These are phyloP conservation scores for Amaranthus cruentus DNA, from an alignment of 148 eudicot genomes.

Conservation along the genomic window DNA sequence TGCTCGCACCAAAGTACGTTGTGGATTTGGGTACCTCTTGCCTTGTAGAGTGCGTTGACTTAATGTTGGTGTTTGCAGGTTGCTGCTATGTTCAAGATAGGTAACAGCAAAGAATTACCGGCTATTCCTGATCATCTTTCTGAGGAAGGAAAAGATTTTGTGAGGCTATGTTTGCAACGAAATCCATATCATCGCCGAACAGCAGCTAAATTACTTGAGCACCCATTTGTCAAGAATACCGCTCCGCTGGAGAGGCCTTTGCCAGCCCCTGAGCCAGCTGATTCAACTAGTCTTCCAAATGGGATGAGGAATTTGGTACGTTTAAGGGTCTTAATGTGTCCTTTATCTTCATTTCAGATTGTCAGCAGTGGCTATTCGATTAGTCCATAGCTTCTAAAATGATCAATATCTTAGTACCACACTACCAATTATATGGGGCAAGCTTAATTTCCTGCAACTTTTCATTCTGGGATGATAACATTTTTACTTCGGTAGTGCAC, in stretches of 20 bases:
- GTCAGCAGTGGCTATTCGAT: background rate
- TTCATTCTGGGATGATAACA: background rate
- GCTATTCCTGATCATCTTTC: slow-evolving; percentile 83
- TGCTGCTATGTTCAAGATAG: slow-evolving; percentile 94
- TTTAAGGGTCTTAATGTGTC: background rate
- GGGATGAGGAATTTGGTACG: slow-evolving; percentile 47
- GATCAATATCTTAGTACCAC: background rate
- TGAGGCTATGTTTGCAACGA: slow-evolving; percentile 76
- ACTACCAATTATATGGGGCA: background rate
- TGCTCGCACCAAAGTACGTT: background rate
- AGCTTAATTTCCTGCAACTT: background rate
- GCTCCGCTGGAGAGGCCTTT: slow-evolving; percentile 60
- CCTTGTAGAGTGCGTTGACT: slow-evolving; percentile 9
- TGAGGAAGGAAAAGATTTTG: slow-evolving; percentile 87
- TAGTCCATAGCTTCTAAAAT: background rate
- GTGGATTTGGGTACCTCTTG: background rate
- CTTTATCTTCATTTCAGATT: background rate
- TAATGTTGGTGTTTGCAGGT: slow-evolving; percentile 41
- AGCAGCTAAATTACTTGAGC: slow-evolving; percentile 77
- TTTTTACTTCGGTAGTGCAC: background rate
- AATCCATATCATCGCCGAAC: slow-evolving; percentile 67
- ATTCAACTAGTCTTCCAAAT: slow-evolving; percentile 36
- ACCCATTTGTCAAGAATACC: slow-evolving; percentile 71
- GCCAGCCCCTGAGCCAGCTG: slow-evolving; percentile 41
- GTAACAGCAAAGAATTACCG: slow-evolving; percentile 90